Conservation (phyloP, 257 asterid species). For the Nicotiana tomentosiformis region DNA sequence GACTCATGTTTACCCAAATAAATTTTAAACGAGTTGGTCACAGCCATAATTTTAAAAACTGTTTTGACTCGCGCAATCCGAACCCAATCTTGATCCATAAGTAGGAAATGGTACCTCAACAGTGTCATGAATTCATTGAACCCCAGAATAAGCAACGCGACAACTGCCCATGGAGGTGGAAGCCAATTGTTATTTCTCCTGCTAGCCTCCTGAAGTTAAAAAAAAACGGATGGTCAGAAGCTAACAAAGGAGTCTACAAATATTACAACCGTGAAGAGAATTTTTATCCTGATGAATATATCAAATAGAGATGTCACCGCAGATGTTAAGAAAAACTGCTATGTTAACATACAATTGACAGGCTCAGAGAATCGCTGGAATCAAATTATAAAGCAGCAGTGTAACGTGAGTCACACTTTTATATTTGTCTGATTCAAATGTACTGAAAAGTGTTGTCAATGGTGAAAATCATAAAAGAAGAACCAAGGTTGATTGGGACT, state of each 20-base stretch:
- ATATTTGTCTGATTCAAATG: background rate
- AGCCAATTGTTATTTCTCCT: slow-evolving; percentile 86
- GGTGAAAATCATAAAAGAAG: background rate
- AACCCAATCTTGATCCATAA: slow-evolving; percentile 3
- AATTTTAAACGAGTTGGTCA: background rate
- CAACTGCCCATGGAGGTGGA: slow-evolving; percentile 98
- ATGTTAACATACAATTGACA: background rate
- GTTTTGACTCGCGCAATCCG: background rate
- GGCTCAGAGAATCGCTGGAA: background rate
- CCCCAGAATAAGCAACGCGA: slow-evolving; percentile 77
- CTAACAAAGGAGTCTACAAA: slow-evolving; percentile 1
- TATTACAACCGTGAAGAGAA: background rate
- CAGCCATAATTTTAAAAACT: background rate
- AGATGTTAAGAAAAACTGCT: background rate
- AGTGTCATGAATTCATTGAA: slow-evolving; percentile 98
- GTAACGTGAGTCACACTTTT: background rate
- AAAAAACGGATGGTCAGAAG: slow-evolving; percentile 8
- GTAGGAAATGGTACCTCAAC: slow-evolving; percentile 50
- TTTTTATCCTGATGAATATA: background rate
- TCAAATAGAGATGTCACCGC: background rate
- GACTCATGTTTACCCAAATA: background rate
- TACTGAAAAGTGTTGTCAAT: background rate
- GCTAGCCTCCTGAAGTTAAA: slow-evolving; percentile 70
- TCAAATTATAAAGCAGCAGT: background rate
- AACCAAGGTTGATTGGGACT: background rate